These are phyloP conservation scores for Skeletonema grethae DNA, from an alignment of 108 stramenopile genomes.

Conservation along the genomic window DNA sequence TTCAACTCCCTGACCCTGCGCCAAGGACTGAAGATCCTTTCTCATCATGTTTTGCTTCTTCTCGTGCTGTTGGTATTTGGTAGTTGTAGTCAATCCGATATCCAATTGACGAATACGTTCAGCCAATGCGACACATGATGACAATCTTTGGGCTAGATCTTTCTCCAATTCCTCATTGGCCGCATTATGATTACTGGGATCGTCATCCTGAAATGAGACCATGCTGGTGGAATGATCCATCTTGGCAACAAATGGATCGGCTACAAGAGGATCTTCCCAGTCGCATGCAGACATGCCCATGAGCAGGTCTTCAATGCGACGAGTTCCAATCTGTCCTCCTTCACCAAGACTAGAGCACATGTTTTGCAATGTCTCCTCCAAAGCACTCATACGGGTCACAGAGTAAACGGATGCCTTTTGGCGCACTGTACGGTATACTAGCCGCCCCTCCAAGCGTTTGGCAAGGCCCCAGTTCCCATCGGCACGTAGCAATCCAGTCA, in stretches of 20 bases:
- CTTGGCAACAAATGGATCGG: slow-evolving; percentile 30
- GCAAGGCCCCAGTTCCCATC: slow-evolving; percentile 48
- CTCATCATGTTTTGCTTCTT: slow-evolving; percentile 25
- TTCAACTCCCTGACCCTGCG: neutral
- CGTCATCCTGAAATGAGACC: slow-evolving; percentile 64
- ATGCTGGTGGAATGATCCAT: slow-evolving; percentile 44
- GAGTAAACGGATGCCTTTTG: slow-evolving; percentile 40
- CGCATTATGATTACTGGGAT: slow-evolving; percentile 44
- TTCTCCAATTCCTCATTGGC: slow-evolving; percentile 35
- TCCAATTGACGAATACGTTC: slow-evolving; percentile 62
- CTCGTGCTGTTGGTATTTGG: neutral
- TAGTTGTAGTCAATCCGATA: slow-evolving; percentile 49
- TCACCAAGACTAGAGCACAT: slow-evolving; percentile 4
- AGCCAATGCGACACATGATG: slow-evolving; percentile 49
- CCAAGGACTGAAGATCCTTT: neutral
- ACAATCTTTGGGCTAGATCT: slow-evolving; percentile 31
- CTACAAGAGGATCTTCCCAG: slow-evolving; percentile 31
- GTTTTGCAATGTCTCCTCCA: slow-evolving; percentile 28
- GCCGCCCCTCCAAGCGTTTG: slow-evolving; percentile 38
- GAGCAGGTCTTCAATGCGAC: slow-evolving; percentile 27
- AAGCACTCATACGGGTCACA: slow-evolving; percentile 16
- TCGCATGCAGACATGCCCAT: slow-evolving; percentile 43
- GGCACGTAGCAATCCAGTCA: slow-evolving; percentile 15
- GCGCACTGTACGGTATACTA: slow-evolving; percentile 32
- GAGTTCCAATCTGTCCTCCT: slow-evolving; percentile 12